Conservation (phyloP, 2,329 filamentous ascomycete species). For the Macrophomina tecta region DNA sequence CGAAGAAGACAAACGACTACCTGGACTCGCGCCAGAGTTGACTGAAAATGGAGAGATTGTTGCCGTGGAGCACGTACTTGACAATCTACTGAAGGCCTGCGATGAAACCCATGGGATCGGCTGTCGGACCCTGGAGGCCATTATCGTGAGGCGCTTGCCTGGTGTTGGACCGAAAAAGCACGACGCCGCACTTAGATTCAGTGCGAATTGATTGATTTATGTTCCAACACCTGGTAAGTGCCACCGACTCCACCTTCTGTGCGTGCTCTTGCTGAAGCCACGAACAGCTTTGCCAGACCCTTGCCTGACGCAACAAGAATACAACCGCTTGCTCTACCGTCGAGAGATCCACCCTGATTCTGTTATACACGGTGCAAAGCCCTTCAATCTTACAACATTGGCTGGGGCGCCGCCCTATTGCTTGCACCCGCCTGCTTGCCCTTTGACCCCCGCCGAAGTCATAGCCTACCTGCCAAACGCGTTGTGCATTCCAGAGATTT, state of each 20-base stretch:
- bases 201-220: too few relatives aligned
- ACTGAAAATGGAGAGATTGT: neutral
- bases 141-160: neutral
- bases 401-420: constrained; percentile 3
- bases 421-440: neutral
- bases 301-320: neutral
- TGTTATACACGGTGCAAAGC: neutral
- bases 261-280: neutral
- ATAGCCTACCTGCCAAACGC: neutral
- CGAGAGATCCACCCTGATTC: neutral
- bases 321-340: neutral
- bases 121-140: neutral
- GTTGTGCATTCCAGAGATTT: neutral
- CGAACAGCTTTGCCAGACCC: neutral
- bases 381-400: neutral
- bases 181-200: too few relatives aligned
- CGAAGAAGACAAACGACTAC: too few relatives aligned
- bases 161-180: too few relatives aligned
- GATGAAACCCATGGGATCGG: neutral
- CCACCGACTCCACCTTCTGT: too few relatives aligned
- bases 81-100: neutral
- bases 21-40: neutral
- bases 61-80: constrained; percentile 1
- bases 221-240: neutral
- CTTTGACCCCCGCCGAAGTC: constrained; percentile 1